Percentiles rank a stretch among this genome's conserved stretches.
Conservation (phyloP, 1,284 basidiomycete genomes). For the Amylostereum areolatum region DNA sequence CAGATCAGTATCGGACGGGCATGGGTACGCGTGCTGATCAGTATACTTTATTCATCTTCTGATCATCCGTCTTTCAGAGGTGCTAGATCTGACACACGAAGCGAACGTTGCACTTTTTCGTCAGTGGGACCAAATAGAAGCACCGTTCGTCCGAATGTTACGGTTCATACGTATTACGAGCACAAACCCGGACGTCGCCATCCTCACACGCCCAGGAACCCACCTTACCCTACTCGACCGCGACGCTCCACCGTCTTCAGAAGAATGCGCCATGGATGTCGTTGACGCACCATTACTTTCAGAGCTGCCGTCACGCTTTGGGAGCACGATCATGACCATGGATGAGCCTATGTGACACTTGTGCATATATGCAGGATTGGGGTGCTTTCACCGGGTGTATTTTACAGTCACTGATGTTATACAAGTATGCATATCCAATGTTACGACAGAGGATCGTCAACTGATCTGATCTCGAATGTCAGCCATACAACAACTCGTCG, state of each 20-base stretch:
- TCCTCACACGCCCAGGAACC: constrained; percentile 55
- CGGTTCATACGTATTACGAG: constrained; percentile 72
- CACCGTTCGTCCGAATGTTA: constrained; percentile 69
- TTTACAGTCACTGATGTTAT: constrained; percentile 4
- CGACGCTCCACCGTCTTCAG: background rate
- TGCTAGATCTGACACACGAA: constrained; percentile 77
- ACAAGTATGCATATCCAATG: constrained; percentile 3
- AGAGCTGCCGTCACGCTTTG: constrained; percentile 29
- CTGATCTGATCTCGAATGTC: background rate
- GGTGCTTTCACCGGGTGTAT: constrained; percentile 2
- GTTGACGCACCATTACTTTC: constrained; percentile 25
- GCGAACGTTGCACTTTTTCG: constrained; percentile 71
- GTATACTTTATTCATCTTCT: constrained; percentile 6
- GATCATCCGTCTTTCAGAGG: constrained; percentile 42
- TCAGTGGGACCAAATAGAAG: constrained; percentile 71
- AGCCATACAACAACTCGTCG: constrained; percentile 25
- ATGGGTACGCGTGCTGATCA: constrained; percentile 54
- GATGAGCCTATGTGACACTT: constrained; percentile 24
- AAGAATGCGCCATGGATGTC: constrained; percentile 26
- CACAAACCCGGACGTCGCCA: constrained; percentile 34
- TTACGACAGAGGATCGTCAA: constrained; percentile 7
- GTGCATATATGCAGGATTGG: background rate
- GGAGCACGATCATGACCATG: constrained; percentile 39
- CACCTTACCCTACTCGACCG: constrained; percentile 34
- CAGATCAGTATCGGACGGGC: constrained; percentile 75